Base-by-base conservation (phyloP, 306 rosid species). In the Neltuma alba region DNA sequence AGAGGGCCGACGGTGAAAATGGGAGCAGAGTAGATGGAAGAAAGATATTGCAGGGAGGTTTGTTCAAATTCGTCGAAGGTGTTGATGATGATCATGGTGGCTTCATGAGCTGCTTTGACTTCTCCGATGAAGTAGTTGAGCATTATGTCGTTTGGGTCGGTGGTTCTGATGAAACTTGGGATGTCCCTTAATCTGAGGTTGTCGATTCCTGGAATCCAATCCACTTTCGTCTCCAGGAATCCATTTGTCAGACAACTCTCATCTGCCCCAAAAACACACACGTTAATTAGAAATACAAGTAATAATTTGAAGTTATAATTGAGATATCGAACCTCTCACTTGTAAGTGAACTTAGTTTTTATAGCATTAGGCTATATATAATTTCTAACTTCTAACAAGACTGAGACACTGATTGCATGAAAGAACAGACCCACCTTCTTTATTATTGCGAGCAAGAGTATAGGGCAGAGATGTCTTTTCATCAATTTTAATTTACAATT, bases 141-240 rank as follows among this genome's bases (percentile, higher is more conserved):
- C 74, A 76, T 70, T 2, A 45, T 7, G 61, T 82, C 78, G 12
- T 76, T 25, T 25, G 76, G 64, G 18, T 82, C 74, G 0, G 68
- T 76, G 7, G 81, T 70, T 30, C 81, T 37, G 5, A 82, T 27
- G 54, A 70, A 82, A 27, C 30, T 76, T 27, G 85, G 78, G 21
- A 82, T 11, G 15, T 82, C 78, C n/a, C 52, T 76, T n/a, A 82
- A 4, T 18, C 78, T 38, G 0, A 82, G 47, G 10, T 40, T 25
- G 41, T 76, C 25, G 60, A 82, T 70, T 0, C 81, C 61, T 28
- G 81, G 85, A 31, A 76, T 13, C 85, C 85, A 82, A 9, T 82
- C 81, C 9, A 70, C 48, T 2, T 33, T 47, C 2, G 60, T 82
- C 13, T 76, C 85, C 28, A 82, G 33, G 37, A 76, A 78, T 9